These are phyloP conservation scores for Wallacemonas sp. DNA, from an alignment of 208 protist genomes.

Conservation along the genomic window DNA sequence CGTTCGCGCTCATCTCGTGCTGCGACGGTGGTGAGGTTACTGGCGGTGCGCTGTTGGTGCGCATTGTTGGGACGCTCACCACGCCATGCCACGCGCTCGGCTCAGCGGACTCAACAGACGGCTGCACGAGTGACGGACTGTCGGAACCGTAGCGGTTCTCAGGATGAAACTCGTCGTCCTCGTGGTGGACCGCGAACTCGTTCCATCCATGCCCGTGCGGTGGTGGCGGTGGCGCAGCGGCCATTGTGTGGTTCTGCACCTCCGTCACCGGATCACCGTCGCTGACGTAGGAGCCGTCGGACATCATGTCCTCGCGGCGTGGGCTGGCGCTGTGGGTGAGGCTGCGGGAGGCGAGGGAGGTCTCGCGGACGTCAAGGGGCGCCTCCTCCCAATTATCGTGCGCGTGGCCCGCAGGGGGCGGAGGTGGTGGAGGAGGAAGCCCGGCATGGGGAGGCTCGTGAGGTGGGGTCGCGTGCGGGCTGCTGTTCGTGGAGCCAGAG, in stretches of 20 bases:
- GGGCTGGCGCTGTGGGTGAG: slow-evolving; percentile 6
- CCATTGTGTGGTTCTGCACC: slow-evolving; percentile 12
- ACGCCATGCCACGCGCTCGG: slow-evolving; percentile 7
- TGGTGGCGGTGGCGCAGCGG: not conserved
- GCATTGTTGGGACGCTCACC: not conserved
- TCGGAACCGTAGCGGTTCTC: not conserved
- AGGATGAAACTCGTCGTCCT: not conserved
- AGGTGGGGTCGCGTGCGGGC: too few relatives aligned
- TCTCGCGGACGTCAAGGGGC: not conserved
- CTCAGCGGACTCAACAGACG: not conserved
- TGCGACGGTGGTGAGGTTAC: not conserved
- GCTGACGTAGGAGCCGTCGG: slow-evolving; percentile 4
- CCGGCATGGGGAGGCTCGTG: too few relatives aligned
- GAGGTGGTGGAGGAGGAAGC: not conserved
- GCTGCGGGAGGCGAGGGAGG: not conserved
- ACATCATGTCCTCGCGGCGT: not conserved
- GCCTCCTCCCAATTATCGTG: not conserved
- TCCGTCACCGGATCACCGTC: slow-evolving; percentile 13
- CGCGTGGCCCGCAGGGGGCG: not conserved
- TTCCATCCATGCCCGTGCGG: not conserved
- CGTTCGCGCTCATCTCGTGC: too few relatives aligned
- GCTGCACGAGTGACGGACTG: slow-evolving; percentile 13
- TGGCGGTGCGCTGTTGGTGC: slow-evolving; percentile 3
- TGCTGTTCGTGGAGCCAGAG: too few relatives aligned
- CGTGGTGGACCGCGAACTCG: not conserved